A percentile compares a stretch with the other conserved stretches of the same genome.
Conservation (phyloP, 192 early-diverging fungal species). For the Coemansia sp. region DNA sequence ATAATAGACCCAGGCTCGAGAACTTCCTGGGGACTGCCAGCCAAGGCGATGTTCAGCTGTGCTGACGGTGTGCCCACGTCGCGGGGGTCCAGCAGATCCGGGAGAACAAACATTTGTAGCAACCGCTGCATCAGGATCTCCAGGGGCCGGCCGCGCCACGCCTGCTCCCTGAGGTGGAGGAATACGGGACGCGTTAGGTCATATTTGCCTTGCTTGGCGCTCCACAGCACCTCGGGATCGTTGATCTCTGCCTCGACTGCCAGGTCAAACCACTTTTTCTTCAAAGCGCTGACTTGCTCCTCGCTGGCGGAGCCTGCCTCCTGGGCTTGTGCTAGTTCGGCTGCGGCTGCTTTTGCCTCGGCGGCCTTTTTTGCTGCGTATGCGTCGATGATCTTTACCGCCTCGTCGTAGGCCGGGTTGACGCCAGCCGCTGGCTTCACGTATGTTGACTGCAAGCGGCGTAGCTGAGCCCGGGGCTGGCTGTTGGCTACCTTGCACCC, state of each 20-base stretch:
- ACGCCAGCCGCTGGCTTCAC: conserved; percentile 55
- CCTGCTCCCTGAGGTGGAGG: conserved; percentile 61
- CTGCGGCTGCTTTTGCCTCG: conserved; percentile 29
- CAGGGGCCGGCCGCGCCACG: conserved; percentile 59
- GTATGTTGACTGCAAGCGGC: conserved; percentile 50
- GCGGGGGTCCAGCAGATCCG: conserved; percentile 65
- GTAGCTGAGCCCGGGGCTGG: not conserved
- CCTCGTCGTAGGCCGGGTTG: conserved; percentile 73
- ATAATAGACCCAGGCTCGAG: conserved; percentile 39
- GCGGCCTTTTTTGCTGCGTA: conserved; percentile 53
- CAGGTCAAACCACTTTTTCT: conserved; percentile 55
- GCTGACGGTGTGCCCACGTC: conserved; percentile 34
- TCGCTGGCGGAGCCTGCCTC: conserved; percentile 26
- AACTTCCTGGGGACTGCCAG: not conserved
- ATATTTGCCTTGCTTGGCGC: conserved; percentile 57
- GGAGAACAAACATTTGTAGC: conserved; percentile 74
- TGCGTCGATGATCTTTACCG: conserved; percentile 64
- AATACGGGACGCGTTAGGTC: conserved; percentile 72
- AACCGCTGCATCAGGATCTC: conserved; percentile 64
- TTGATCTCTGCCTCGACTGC: conserved; percentile 67
- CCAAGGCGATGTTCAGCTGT: conserved; percentile 44
- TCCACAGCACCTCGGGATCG: conserved; percentile 67
- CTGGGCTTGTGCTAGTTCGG: conserved; percentile 25
- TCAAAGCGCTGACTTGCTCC: conserved; percentile 48
- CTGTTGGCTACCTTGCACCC: not conserved